A percentile compares a stretch with the other conserved stretches of the same genome.
Evolutionary conservation across 2,329 filamentous ascomycete species (phyloP).

Genomic region (Rhynchosporium graminicola): DNA sequence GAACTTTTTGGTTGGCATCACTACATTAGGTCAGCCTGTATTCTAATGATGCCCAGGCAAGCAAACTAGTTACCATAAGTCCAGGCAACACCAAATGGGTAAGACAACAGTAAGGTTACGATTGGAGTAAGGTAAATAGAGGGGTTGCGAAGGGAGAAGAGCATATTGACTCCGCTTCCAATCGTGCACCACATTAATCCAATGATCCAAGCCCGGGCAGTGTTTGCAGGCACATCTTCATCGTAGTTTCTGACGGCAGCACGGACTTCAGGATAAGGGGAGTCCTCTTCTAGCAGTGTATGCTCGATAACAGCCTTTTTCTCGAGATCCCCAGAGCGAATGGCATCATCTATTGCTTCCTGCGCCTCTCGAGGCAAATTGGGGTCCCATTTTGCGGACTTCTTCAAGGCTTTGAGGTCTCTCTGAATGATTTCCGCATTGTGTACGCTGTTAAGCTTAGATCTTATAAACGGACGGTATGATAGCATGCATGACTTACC

Average conservation of each 20-base stretch:
- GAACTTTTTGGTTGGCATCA: conserved; percentile 35
- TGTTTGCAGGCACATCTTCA: conserved; percentile 66
- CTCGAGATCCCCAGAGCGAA: conserved; percentile 16
- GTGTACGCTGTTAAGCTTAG: not conserved
- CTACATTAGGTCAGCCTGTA: conserved; percentile 32
- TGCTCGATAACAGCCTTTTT: conserved; percentile 23
- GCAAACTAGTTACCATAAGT: not conserved
- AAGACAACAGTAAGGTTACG: conserved; percentile 23
- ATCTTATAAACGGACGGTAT: too few species aligned
- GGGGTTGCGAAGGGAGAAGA: conserved; percentile 36
- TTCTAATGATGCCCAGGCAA: not conserved
- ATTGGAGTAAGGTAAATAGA: conserved; percentile 16
- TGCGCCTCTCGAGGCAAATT: conserved; percentile 20
- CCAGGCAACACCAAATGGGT: conserved; percentile 45
- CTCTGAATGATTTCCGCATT: conserved; percentile 7
- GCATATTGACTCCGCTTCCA: conserved; percentile 32
- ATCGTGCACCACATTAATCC: conserved; percentile 45
- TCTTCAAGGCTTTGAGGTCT: conserved; percentile 15
- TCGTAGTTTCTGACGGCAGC: conserved; percentile 66
- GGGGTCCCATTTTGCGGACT: conserved; percentile 17
- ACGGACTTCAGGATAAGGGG: conserved; percentile 40
- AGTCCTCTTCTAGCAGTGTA: conserved; percentile 24
- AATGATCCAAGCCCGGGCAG: conserved; percentile 65
- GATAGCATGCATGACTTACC: not conserved
- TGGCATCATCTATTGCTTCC: conserved; percentile 16